Conservation (phyloP, 2,329 filamentous ascomycete genomes). For the Dothideomycetes sp. region DNA sequence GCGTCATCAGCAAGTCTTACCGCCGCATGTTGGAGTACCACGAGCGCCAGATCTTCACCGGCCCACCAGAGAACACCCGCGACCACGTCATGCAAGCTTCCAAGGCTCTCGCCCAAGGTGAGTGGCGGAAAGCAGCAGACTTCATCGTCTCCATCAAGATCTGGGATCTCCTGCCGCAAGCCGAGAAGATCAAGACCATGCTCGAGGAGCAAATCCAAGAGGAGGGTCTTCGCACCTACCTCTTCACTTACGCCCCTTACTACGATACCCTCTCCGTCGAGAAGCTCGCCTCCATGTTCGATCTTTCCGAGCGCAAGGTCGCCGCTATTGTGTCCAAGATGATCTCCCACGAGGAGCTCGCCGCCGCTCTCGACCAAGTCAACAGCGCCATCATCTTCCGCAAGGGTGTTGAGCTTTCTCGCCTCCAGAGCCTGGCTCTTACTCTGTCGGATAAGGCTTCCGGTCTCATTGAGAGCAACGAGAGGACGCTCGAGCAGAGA, state of each 20-base stretch:
- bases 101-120: constrained; percentile 88
- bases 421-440: constrained; percentile 88
- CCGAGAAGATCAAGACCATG: constrained; percentile 92
- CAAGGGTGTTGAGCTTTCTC: constrained; percentile 95
- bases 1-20: constrained; percentile 98
- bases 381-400: constrained; percentile 97
- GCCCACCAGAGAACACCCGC: constrained; percentile 94
- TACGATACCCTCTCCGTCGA: constrained; percentile 89
- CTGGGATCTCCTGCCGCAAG: constrained; percentile 93
- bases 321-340: constrained; percentile 95
- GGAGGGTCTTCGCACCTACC: constrained; percentile 92
- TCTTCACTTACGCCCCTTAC: constrained; percentile 98
- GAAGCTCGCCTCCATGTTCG: constrained; percentile 88
- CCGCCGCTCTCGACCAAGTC: constrained; percentile 93
- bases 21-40: constrained; percentile 98
- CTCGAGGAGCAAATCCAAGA: constrained; percentile 97
- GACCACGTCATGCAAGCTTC: constrained; percentile 99
- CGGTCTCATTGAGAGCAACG: constrained; percentile 90
- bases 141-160: constrained; percentile 99
- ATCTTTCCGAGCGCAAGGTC: constrained; percentile 82
- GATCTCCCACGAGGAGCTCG: constrained; percentile 98
- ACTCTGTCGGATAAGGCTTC: constrained; percentile 94
- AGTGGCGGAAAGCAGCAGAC: constrained; percentile 93
- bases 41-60: constrained; percentile 97
- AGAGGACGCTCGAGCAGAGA: constrained; percentile 91